Conservation (phyloP, 2,329 filamentous ascomycete genomes). For the Colletotrichum chrysophilum region DNA sequence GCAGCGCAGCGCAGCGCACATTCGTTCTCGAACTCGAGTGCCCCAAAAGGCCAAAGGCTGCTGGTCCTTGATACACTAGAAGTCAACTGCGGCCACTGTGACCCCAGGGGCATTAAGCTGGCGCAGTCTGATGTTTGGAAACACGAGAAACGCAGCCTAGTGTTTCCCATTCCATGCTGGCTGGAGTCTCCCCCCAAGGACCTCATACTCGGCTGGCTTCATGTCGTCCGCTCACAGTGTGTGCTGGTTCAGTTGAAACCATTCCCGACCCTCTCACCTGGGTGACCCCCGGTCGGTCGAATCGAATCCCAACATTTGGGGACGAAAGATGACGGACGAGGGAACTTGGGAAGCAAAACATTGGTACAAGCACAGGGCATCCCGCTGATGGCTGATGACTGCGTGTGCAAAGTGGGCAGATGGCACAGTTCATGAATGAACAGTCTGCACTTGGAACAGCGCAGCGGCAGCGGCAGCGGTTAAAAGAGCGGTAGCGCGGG, state of each 20-base stretch:
- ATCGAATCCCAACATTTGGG: slow-evolving; percentile 17
- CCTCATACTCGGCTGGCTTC: slow-evolving; percentile 20
- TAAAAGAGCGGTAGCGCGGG: neutral
- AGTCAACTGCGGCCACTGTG: neutral
- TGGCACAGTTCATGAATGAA: neutral
- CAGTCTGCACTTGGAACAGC: neutral
- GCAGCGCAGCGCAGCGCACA: neutral
- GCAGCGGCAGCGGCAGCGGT: neutral
- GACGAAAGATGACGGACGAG: neutral
- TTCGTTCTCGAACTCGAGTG: neutral
- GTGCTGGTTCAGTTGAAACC: slow-evolving; percentile 17
- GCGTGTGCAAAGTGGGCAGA: neutral
- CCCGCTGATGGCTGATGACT: neutral
- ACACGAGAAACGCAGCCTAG: slow-evolving; percentile 19
- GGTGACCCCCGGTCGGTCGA: neutral
- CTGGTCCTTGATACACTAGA: neutral
- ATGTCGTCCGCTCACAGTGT: slow-evolving; percentile 13
- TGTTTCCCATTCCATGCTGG: slow-evolving; percentile 19
- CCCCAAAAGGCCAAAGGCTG: neutral
- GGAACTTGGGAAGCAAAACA: neutral
- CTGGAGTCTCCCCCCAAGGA: neutral
- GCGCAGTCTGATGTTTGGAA: slow-evolving; percentile 18
- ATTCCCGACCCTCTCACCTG: slow-evolving; percentile 7
- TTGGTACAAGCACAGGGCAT: neutral
- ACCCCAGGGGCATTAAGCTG: slow-evolving; percentile 5